Conservation (phyloP, 1,284 basidiomycete genomes). For the Sutorius eximius region DNA sequence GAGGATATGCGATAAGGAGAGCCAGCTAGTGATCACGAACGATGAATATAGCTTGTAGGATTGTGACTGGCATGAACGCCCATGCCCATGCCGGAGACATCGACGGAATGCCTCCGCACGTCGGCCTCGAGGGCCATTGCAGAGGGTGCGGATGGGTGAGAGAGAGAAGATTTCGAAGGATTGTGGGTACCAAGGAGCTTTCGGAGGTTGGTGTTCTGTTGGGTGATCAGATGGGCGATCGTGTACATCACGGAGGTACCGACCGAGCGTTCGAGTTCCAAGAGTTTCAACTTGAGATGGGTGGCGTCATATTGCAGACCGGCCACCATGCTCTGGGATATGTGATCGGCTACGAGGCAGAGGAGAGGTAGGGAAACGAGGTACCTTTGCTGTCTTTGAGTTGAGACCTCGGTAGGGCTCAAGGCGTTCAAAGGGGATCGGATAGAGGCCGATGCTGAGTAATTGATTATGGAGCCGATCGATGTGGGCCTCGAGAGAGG, state of each 20-base stretch:
- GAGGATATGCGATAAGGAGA: background rate
- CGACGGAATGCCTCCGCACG: constrained; percentile 35
- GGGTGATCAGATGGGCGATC: background rate
- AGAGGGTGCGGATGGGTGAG: constrained; percentile 30
- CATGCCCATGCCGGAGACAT: constrained; percentile 34
- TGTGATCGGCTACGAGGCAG: background rate
- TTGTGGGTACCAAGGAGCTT: constrained; percentile 33
- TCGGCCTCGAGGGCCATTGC: constrained; percentile 32
- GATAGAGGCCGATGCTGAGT: constrained; percentile 50
- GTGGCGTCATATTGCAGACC: constrained; percentile 65
- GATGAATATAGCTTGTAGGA: constrained; percentile 8
- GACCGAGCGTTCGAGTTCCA: constrained; percentile 68
- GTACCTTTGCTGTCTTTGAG: constrained; percentile 70
- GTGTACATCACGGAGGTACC: background rate
- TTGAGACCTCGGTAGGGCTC: constrained; percentile 62
- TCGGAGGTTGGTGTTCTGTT: constrained; percentile 33
- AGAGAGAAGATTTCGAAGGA: constrained; percentile 18
- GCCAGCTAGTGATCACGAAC: constrained; percentile 3
- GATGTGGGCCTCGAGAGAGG: constrained; percentile 63
- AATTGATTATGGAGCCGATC: constrained; percentile 58
- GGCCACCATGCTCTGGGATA: constrained; percentile 63
- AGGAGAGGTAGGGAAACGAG: background rate
- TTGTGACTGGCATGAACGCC: constrained; percentile 20
- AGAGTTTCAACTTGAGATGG: constrained; percentile 55
- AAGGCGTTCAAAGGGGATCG: constrained; percentile 51